These are phyloP conservation scores for Teunomyces panamensis DNA, from an alignment of 805 yeast species.

Conservation along the genomic window DNA sequence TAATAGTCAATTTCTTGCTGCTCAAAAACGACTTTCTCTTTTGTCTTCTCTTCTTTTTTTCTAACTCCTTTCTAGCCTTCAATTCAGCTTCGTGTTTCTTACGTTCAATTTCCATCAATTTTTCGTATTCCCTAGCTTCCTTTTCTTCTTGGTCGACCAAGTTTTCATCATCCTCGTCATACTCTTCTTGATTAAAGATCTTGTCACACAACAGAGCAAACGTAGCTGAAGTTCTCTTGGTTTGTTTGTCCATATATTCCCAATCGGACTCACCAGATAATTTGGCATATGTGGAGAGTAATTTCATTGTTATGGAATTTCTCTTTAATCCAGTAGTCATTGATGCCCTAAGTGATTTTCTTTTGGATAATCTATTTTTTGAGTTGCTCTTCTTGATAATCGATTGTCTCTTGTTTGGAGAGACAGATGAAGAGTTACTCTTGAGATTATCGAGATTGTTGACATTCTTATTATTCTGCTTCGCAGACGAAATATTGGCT, in stretches of 20 bases:
- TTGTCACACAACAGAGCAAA: slow-evolving; percentile 77
- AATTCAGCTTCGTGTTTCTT: slow-evolving; percentile 53
- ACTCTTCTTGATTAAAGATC: slow-evolving; percentile 65
- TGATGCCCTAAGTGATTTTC: slow-evolving; percentile 39
- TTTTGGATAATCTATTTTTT: slow-evolving; percentile 29
- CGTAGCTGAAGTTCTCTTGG: slow-evolving; percentile 73
- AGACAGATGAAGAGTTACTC: neutral
- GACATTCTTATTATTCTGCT: slow-evolving; percentile 1
- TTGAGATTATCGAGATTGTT: neutral
- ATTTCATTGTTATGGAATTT: slow-evolving; percentile 68
- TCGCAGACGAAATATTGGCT: slow-evolving; percentile 18
- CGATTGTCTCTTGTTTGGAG: slow-evolving; percentile 28
- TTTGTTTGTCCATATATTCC: slow-evolving; percentile 68
- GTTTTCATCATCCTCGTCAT: slow-evolving; percentile 48
- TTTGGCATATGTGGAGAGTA: slow-evolving; percentile 71
- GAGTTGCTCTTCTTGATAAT: slow-evolving; percentile 21
- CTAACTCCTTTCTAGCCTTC: slow-evolving; percentile 45
- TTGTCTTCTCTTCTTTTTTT: slow-evolving; percentile 42
- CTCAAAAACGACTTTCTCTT: slow-evolving; percentile 40
- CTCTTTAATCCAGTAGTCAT: slow-evolving; percentile 51
- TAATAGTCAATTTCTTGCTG: slow-evolving; percentile 34
- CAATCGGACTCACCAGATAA: slow-evolving; percentile 62
- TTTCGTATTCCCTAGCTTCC: slow-evolving; percentile 44
- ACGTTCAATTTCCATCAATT: slow-evolving; percentile 44
- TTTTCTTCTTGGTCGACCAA: slow-evolving; percentile 43